Base-by-base conservation (phyloP, 306 rosid species). In the Sphenostylis stenocarpa region DNA sequence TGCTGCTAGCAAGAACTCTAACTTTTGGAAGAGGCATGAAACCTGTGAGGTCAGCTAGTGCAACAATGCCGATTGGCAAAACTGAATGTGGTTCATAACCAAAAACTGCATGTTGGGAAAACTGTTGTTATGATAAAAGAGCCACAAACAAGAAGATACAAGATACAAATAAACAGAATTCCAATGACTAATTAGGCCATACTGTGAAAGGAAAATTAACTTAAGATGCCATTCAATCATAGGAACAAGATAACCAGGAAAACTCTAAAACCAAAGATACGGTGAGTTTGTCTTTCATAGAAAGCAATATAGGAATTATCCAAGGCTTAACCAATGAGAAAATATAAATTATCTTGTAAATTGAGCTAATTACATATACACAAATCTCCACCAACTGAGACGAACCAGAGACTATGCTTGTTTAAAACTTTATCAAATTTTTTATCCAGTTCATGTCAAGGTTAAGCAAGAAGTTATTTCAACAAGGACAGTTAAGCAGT, bases 21-120 rank as follows among this genome's bases (percentile, higher is more conserved):
- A 91, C 74, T 80, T 95, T 92, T 60, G 86, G 83, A 60, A 95
- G 91, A 21, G 97, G 97, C 91, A 95, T 73, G 89, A 86, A 95
- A 31, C 99, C 97, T 17, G 93, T 89, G 45, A 69, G 75, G 82
- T 85, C 90, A 70, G 90, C 92, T 39, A 95, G 92, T 34, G 91
- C 92, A 71, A 90, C 85, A 39, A 87, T 86, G 48, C 97, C 99
- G 84, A 95, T 82, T 5, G 99, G 96, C 79, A 90, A 86, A 83
- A 95, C 99, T 15, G 97, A 95, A 84, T 95, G 99, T 61, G 99
- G 99, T 75, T 95, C 99, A 68, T 90, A 95, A 51, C 93, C 97
- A 78, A 95, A 87, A 44, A 95, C 99, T 92, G 89, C 92, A 87
- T 6, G 23, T 77, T 70, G 28, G 51, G 75, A 38, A 45, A 10